Conservation (phyloP, 345 rosid genomes). For the Microcos paniculata region DNA sequence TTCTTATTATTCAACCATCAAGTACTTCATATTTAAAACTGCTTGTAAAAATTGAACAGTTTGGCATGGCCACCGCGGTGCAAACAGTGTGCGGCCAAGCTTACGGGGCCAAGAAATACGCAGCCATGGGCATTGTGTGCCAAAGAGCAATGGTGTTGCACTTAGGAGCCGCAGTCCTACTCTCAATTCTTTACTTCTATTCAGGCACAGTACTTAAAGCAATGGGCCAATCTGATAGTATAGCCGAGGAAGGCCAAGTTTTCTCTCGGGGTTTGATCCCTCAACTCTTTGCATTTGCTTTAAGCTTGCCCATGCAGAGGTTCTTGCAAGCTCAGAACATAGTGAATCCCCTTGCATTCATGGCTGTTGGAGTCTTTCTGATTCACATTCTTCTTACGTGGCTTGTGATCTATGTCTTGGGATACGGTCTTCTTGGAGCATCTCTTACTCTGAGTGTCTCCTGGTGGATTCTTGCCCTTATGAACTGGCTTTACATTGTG, state of each 20-base stretch:
- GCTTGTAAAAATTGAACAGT: constrained; percentile 23
- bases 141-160: constrained; percentile 89
- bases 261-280: constrained; percentile 78
- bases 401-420: constrained; percentile 50
- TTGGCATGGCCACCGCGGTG: constrained; percentile 98
- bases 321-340: constrained; percentile 96
- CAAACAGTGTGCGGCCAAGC: constrained; percentile 98
- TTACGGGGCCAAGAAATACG: constrained; percentile 69
- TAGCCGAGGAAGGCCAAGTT: constrained; percentile 65
- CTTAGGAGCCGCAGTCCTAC: constrained; percentile 63
- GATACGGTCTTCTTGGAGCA: constrained; percentile 73
- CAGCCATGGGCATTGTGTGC: constrained; percentile 82
- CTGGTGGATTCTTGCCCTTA: constrained; percentile 74
- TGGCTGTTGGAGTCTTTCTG: constrained; percentile 70
- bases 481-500: constrained; percentile 53
- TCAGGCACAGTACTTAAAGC: constrained; percentile 52
- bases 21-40: no score
- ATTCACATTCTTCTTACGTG: constrained; percentile 67
- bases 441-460: constrained; percentile 66
- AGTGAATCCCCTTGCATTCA: constrained; percentile 85
- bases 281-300: constrained; percentile 77
- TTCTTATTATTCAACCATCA: no score
- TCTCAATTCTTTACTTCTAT: constrained; percentile 70
- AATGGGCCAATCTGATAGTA: constrained; percentile 62
- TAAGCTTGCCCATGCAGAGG: constrained; percentile 84